phyloP scores from a whole-genome alignment of 257 asterid genomes.

The Solanum appendiculatum region DNA sequence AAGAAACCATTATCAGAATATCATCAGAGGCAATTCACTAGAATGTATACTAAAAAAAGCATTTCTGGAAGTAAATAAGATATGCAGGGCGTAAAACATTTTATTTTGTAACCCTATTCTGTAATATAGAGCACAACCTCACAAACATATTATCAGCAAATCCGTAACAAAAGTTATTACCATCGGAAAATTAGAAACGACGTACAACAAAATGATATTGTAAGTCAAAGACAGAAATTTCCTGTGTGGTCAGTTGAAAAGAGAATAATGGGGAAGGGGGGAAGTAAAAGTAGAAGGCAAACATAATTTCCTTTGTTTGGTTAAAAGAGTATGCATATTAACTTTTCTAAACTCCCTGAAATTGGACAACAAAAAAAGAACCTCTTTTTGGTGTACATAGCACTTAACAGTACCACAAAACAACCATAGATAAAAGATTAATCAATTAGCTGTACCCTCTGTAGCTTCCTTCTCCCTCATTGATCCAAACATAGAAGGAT shows the following conservation, averaged over 20 bases:
- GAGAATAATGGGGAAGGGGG: background rate
- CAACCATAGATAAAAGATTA: background rate
- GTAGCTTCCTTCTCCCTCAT: background rate
- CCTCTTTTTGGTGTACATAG: background rate
- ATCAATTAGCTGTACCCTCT: background rate
- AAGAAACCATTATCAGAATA: background rate
- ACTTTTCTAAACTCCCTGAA: background rate
- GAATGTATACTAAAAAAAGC: background rate
- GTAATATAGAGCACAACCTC: background rate
- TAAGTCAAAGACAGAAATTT: background rate
- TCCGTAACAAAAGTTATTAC: background rate
- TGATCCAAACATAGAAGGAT: background rate
- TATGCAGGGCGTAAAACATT: background rate
- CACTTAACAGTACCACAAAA: background rate
- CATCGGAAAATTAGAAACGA: background rate
- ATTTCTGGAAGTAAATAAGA: background rate
- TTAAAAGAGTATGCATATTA: background rate
- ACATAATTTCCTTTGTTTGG: background rate
- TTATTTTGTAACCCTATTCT: background rate
- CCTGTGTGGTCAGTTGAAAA: background rate
- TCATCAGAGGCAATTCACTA: background rate
- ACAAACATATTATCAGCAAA: background rate
- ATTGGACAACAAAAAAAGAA: background rate
- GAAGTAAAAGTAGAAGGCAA: background rate
- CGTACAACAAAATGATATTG: background rate